A percentile compares a stretch with the other conserved stretches of the same genome.
These are phyloP conservation scores for Neofusicoccum parvum DNA, from an alignment of 2,329 filamentous ascomycete species.

Conservation along the genomic window DNA sequence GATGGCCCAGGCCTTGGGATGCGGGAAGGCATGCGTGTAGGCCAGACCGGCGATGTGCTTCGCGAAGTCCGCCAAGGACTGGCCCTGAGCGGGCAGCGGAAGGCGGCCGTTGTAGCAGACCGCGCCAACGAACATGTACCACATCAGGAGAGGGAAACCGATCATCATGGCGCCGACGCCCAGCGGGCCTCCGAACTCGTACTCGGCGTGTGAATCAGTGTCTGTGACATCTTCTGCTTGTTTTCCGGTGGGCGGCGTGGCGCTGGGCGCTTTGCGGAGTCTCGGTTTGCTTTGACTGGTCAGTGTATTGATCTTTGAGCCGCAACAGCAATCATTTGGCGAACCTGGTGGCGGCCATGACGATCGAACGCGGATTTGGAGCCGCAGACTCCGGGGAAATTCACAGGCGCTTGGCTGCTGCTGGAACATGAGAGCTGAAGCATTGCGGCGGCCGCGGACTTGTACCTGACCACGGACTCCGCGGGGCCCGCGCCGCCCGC, in stretches of 20 bases:
- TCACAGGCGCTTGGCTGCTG: not conserved
- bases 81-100: constrained; percentile 65
- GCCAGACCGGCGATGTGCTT: constrained; percentile 70
- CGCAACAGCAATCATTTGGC: not conserved
- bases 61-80: constrained; percentile 73
- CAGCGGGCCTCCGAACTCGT: constrained; percentile 83
- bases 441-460: not conserved
- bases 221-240: not conserved
- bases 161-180: constrained; percentile 88
- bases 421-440: no score
- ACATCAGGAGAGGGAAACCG: constrained; percentile 92
- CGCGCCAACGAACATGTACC: constrained; percentile 98
- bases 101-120: constrained; percentile 87
- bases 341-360: constrained; percentile 4
- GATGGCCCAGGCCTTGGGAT: constrained; percentile 79
- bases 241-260: not conserved
- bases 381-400: not conserved
- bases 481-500: not conserved
- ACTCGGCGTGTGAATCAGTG: constrained; percentile 36
- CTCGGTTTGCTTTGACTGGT: not conserved
- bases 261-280: not conserved
- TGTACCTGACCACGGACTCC: constrained; percentile 8
- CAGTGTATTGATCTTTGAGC: no score
- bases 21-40: constrained; percentile 83
- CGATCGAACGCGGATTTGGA: not conserved